Evolutionary conservation across 1,284 basidiomycete genomes (phyloP).

Genomic region (Fistulina hepatica): DNA sequence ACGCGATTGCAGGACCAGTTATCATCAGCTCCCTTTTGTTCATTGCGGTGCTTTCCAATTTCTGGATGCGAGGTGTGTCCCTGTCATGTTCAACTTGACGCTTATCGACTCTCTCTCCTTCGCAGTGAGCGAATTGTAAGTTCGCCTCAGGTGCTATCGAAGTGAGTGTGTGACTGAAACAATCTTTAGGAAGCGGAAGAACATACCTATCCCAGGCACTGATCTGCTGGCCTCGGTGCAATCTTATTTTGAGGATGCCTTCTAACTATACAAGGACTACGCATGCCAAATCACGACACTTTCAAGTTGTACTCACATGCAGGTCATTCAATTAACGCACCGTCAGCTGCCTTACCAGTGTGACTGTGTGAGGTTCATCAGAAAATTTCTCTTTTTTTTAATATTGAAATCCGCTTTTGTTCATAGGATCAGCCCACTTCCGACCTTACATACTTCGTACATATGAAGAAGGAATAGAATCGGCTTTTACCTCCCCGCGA

Average conservation of each 20-base stretch:
- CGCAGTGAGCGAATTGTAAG: constrained; percentile 41
- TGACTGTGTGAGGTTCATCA: too few species aligned
- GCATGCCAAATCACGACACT: background rate
- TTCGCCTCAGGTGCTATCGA: constrained; percentile 1
- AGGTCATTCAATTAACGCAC: too few species aligned
- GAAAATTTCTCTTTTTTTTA: too few species aligned
- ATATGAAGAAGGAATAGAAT: too few species aligned
- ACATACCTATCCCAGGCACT: constrained; percentile 17
- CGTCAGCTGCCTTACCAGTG: too few species aligned
- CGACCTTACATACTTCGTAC: too few species aligned
- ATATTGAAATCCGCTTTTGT: too few species aligned
- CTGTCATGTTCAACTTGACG: constrained; percentile 2
- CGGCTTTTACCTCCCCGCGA: too few species aligned
- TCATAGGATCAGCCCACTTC: too few species aligned
- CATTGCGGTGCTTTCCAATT: constrained; percentile 78
- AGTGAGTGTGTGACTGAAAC: background rate
- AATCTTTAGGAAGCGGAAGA: constrained; percentile 14
- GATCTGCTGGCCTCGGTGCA: too few species aligned
- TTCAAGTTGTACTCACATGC: background rate
- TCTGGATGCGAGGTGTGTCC: constrained; percentile 63
- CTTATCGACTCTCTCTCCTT: constrained; percentile 1
- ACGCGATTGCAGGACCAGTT: constrained; percentile 71
- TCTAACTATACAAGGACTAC: background rate
- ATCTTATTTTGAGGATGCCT: too few species aligned
- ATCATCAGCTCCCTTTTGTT: constrained; percentile 74